These are phyloP conservation scores for Torulaspora franciscae DNA, from an alignment of 805 yeast species.

Conservation along the genomic window DNA sequence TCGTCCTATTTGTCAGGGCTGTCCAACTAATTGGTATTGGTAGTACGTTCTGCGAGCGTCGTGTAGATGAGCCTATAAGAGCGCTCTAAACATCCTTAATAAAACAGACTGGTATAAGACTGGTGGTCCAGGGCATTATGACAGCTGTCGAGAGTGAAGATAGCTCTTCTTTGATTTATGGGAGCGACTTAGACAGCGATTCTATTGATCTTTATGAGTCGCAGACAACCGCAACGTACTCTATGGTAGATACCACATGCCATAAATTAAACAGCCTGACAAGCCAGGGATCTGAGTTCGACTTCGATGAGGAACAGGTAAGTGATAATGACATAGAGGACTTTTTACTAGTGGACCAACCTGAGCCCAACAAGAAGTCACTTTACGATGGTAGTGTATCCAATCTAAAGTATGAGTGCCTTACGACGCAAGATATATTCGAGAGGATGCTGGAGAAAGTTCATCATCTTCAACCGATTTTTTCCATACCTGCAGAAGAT, in stretches of 20 bases:
- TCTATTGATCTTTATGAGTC: constrained; percentile 9
- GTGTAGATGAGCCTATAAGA: background rate
- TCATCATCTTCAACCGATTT: constrained; percentile 29
- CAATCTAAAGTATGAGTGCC: constrained; percentile 29
- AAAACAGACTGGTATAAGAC: background rate
- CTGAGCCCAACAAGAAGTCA: constrained; percentile 12
- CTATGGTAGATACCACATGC: constrained; percentile 6
- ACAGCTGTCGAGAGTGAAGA: constrained; percentile 9
- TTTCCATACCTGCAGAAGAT: constrained; percentile 29
- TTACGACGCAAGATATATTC: constrained; percentile 35
- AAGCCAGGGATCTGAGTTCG: constrained; percentile 24
- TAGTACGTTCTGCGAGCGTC: background rate
- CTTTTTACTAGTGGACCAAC: constrained; percentile 24
- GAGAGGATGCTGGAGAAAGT: constrained; percentile 30
- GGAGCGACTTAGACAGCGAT: constrained; percentile 8
- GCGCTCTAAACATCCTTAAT: background rate
- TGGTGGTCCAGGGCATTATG: background rate
- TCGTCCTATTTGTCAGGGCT: too few species aligned
- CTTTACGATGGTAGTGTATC: constrained; percentile 23
- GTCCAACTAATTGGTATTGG: too few species aligned
- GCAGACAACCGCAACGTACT: constrained; percentile 10
- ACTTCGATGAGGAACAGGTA: constrained; percentile 19
- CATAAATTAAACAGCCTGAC: constrained; percentile 7
- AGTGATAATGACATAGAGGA: constrained; percentile 25
- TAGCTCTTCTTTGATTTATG: constrained; percentile 7